Evolutionary conservation across 345 rosid genomes (phyloP).

Genomic region (Zanthoxylum bungeanum): DNA sequence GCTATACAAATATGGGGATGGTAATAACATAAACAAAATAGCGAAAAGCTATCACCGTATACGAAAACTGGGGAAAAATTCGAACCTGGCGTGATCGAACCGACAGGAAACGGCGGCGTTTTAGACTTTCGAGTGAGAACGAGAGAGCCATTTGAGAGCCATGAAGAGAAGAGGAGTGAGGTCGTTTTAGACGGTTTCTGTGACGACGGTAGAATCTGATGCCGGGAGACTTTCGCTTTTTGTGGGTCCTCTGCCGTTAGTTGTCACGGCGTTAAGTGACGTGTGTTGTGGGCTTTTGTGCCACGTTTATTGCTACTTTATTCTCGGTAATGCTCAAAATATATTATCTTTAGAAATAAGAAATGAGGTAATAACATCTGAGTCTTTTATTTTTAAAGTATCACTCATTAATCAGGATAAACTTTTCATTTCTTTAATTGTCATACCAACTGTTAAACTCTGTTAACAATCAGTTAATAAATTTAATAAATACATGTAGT

Average conservation of each 20-base stretch:
- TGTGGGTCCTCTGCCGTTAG: neutral
- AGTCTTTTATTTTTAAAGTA: no score
- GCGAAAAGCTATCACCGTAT: neutral
- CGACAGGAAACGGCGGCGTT: constrained; percentile 9
- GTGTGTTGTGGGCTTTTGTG: neutral
- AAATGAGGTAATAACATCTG: neutral
- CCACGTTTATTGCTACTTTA: constrained; percentile 17
- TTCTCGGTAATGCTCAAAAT: no score
- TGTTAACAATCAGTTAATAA: no score
- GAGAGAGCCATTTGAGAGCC: constrained; percentile 4
- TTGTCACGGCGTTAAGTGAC: constrained; percentile 32
- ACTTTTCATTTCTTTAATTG: no score
- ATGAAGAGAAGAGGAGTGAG: constrained; percentile 32
- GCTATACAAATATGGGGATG: neutral
- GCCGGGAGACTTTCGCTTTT: neutral
- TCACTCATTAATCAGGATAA: no score
- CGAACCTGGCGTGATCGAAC: constrained; percentile 18
- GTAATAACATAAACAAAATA: neutral
- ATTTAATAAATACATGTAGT: no score
- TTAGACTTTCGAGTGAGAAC: constrained; percentile 6
- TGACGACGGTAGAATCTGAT: constrained; percentile 43
- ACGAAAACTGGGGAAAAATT: neutral
- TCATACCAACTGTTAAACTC: no score
- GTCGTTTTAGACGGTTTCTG: constrained; percentile 55
- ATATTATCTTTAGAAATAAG: no score